Base-by-base conservation (phyloP, 495 filamentous ascomycete species). In the Penicillium paradoxum region DNA sequence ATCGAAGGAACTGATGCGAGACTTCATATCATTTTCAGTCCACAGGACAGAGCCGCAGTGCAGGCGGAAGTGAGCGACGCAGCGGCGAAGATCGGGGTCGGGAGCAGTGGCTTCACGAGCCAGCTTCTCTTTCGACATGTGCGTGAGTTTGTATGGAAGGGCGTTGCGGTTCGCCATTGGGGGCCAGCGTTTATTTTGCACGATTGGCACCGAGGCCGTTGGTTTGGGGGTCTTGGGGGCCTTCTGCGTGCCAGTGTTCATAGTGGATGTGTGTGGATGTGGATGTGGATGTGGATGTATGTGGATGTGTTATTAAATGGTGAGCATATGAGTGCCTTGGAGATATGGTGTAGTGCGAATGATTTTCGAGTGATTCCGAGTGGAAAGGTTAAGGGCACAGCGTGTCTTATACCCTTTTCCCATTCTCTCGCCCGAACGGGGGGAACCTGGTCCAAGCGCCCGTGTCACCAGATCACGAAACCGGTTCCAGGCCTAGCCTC, bases 11-110 rank as follows among this genome's bases (percentile, higher is more conserved):
- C 68, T 73, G 54, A 74, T 73, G 41, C 68, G 67, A 19, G 69
- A 65, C n/a, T 67, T 69, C 65, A 71, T 70, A 29, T 74, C 72
- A 42, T 72, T 69, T 50, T 74, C 68, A 4, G 70, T 69, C 72
- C 67, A 73, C 27, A 65, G 54, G 30, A 74, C 65, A 0, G 72
- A 73, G 38, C 62, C 65, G 45, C 62, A 62, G 52, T 74, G 72
- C 7, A 74, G 57, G 11, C 69, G 68, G 58, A 72, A 72, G 59
- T 74, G 72, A 11, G 60, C 64, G 38, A 74, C 67, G 40, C 72
- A 74, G 56, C 72, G 72, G 36, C 72, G 70, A 24, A 74, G 71
- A 22, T 72, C 61, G 11, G 72, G 72, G 52, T 74, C 70, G 0
- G 70, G 65, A 24, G 70, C 70, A 7, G 69, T 73, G 39, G 70